These are phyloP conservation scores for Teunomyces funiuensis DNA, from an alignment of 805 yeast genomes.

Conservation along the genomic window DNA sequence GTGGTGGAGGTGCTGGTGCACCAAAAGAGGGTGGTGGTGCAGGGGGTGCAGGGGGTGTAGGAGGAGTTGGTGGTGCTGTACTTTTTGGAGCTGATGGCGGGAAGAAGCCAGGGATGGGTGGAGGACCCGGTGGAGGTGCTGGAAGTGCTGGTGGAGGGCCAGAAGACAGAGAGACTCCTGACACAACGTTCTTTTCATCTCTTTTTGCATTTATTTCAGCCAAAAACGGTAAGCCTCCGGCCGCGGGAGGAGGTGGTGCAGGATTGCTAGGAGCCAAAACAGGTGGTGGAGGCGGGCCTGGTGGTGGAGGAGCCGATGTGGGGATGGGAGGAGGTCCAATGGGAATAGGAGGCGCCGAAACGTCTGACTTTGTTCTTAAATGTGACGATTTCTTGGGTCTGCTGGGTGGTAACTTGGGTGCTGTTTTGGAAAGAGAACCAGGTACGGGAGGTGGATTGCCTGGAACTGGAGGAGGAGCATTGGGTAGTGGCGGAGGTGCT, in stretches of 20 bases:
- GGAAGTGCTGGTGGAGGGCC: conserved; percentile 24
- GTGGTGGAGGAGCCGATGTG: conserved; percentile 18
- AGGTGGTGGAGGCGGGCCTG: conserved; percentile 13
- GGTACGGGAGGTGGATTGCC: conserved; percentile 15
- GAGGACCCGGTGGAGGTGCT: conserved; percentile 19
- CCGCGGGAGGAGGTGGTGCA: conserved; percentile 15
- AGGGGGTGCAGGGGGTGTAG: conserved; percentile 13
- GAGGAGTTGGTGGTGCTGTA: conserved; percentile 16
- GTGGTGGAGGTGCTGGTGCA: conserved; percentile 14
- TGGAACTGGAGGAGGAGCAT: conserved; percentile 15
- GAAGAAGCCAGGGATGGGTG: conserved; percentile 8
- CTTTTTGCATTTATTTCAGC: conserved; percentile 51
- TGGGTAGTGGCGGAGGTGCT: conserved; percentile 18
- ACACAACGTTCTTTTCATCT: conserved; percentile 30
- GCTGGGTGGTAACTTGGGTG: conserved; percentile 39
- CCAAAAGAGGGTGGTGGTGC: conserved; percentile 16
- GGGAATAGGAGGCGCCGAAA: neutral
- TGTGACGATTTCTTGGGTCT: conserved; percentile 42
- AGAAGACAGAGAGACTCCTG: conserved; percentile 10
- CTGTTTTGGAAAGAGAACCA: conserved; percentile 8
- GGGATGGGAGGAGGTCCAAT: conserved; percentile 9
- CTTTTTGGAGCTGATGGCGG: conserved; percentile 12
- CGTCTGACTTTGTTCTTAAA: conserved; percentile 16
- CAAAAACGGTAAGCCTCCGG: conserved; percentile 45
- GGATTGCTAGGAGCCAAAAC: neutral